Conservation (phyloP, 352 stramenopile genomes). For the Pythium aristosporum region DNA sequence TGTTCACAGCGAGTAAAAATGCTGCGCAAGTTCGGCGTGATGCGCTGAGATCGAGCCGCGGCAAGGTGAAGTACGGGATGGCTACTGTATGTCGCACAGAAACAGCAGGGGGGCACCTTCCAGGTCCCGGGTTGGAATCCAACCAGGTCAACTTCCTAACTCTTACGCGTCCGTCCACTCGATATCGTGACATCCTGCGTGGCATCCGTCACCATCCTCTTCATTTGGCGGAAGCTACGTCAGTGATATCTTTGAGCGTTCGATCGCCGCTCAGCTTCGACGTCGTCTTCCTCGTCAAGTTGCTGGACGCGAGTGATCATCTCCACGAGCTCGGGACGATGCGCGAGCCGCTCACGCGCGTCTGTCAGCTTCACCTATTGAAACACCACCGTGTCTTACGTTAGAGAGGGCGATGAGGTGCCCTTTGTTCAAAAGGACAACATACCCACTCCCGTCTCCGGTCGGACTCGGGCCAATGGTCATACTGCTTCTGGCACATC, state of each 20-base stretch:
- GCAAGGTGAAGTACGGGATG: no score
- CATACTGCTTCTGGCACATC: conserved; percentile 35
- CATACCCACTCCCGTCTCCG: conserved; percentile 55
- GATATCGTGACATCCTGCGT: no score
- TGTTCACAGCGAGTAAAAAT: no score
- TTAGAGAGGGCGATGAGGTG: background rate
- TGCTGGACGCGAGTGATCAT: conserved; percentile 10
- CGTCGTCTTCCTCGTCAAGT: background rate
- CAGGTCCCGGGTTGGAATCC: no score
- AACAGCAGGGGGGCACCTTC: no score
- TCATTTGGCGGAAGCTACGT: no score
- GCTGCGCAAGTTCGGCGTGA: no score
- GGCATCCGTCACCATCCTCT: no score
- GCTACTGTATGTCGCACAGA: no score
- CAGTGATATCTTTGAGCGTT: background rate
- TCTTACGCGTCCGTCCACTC: no score
- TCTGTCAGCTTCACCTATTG: background rate
- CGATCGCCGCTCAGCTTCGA: background rate
- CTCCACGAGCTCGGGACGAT: conserved; percentile 16
- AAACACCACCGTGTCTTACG: background rate
- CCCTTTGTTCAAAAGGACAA: background rate
- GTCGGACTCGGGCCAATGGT: conserved; percentile 57
- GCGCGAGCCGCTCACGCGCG: conserved; percentile 4
- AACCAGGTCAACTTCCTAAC: no score
- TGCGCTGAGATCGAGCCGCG: no score